phyloP scores from a whole-genome alignment of 768 basidiomycete genomes.

The Hemileccinum impolitum region DNA sequence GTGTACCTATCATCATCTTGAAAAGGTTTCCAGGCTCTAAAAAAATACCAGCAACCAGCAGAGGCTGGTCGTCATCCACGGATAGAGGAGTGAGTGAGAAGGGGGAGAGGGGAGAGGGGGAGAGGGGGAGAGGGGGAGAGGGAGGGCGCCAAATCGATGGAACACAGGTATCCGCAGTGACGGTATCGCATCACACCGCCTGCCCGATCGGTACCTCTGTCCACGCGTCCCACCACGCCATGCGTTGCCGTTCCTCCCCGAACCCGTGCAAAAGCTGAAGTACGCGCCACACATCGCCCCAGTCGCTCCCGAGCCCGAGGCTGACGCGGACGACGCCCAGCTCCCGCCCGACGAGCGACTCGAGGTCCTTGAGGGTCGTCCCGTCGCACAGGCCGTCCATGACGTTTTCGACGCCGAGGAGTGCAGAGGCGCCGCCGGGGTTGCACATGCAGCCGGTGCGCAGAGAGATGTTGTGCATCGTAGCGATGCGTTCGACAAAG shows the following conservation, averaged over 20 bases:
- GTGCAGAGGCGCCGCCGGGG: conserved; percentile 73
- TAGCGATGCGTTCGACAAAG: conserved; percentile 70
- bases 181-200: conserved; percentile 26
- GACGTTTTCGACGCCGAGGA: conserved; percentile 61
- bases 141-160: too few species aligned
- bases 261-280: conserved; percentile 48
- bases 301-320: conserved; percentile 75
- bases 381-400: conserved; percentile 62
- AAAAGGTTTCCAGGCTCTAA: too few species aligned
- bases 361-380: conserved; percentile 59
- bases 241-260: conserved; percentile 36
- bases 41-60: too few species aligned
- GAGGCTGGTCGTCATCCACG: too few species aligned
- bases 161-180: background rate
- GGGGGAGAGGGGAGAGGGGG: too few species aligned
- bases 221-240: conserved; percentile 41
- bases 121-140: too few species aligned
- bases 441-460: conserved; percentile 90
- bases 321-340: conserved; percentile 75
- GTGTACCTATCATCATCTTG: too few species aligned
- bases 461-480: conserved; percentile 62
- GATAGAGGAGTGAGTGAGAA: too few species aligned
- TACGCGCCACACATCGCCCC: conserved; percentile 67
- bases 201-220: conserved; percentile 31
- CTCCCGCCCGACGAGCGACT: conserved; percentile 58